Evolutionary conservation across 805 yeast genomes (phyloP).

Genomic region (Saccharomycopsis vini): DNA sequence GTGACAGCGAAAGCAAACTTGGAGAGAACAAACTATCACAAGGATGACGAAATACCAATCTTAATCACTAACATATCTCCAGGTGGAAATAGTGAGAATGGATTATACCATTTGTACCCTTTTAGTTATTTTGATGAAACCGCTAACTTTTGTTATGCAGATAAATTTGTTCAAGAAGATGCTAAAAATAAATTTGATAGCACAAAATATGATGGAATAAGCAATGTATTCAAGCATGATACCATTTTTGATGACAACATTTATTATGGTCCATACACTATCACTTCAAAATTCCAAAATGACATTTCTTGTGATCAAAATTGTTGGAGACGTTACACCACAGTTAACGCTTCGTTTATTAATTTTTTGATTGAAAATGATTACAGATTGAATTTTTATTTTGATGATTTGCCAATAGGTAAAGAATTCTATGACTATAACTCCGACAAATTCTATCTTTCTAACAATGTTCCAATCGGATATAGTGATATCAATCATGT

Average conservation of each 20-base stretch:
- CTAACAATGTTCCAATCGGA: slow-evolving; percentile 26
- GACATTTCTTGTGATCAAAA: slow-evolving; percentile 9
- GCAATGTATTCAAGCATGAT: slow-evolving; percentile 4
- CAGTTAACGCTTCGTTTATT: slow-evolving; percentile 22
- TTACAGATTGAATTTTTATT: slow-evolving; percentile 25
- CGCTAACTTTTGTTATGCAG: slow-evolving; percentile 11
- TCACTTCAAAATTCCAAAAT: slow-evolving; percentile 6
- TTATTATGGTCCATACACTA: slow-evolving; percentile 11
- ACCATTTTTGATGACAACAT: slow-evolving; percentile 6
- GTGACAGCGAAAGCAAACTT: too few relatives aligned
- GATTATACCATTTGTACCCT: slow-evolving; percentile 11
- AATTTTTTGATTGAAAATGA: slow-evolving; percentile 25
- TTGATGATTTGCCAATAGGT: slow-evolving; percentile 27
- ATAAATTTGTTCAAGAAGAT: slow-evolving; percentile 4
- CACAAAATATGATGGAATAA: background rate
- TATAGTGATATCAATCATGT: slow-evolving; percentile 24
- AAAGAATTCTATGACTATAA: slow-evolving; percentile 25
- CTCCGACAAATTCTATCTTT: slow-evolving; percentile 23
- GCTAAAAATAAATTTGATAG: background rate
- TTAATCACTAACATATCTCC: slow-evolving; percentile 13
- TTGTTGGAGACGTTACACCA: slow-evolving; percentile 13
- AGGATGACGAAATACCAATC: slow-evolving; percentile 11
- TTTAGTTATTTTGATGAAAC: slow-evolving; percentile 12
- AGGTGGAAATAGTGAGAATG: slow-evolving; percentile 16
- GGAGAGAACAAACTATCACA: too few relatives aligned